These are phyloP conservation scores for Cystofilobasidium macerans DNA, from an alignment of 768 basidiomycete species.

Conservation along the genomic window DNA sequence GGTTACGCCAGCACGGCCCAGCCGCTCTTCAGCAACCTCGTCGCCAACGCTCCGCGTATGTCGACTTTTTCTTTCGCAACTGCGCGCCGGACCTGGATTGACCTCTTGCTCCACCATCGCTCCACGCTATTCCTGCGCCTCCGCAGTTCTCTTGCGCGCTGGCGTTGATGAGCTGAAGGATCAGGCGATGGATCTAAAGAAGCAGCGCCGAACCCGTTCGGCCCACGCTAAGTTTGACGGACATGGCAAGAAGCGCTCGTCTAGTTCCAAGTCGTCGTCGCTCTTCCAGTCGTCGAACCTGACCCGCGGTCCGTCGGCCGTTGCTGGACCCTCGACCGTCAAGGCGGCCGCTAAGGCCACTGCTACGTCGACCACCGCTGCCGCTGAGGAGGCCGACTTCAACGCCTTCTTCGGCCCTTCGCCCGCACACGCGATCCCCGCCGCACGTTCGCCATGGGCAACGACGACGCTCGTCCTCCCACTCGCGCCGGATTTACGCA, in stretches of 20 bases:
- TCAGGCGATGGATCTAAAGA: constrained; percentile 5
- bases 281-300: neutral
- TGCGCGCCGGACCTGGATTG: neutral
- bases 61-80: neutral
- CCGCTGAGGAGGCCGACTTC: constrained; percentile 1
- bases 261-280: neutral
- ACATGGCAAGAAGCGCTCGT: neutral
- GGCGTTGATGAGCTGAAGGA: constrained; percentile 3
- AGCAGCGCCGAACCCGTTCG: neutral
- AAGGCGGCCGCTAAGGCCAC: neutral
- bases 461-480: constrained; percentile 11
- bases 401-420: constrained; percentile 10
- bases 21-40: constrained; percentile 10
- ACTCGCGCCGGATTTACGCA: neutral
- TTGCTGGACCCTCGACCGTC: neutral
- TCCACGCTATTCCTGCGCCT: neutral
- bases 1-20: constrained; percentile 4
- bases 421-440: constrained; percentile 8
- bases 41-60: constrained; percentile 13
- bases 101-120: neutral
- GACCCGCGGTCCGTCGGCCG: neutral
- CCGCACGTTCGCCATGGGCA: neutral
- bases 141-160: constrained; percentile 5
- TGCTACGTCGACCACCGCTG: neutral
- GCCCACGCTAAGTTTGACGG: neutral